These are phyloP conservation scores for Fusarium sp. DNA, from an alignment of 2,329 filamentous ascomycete species.

Conservation along the genomic window DNA sequence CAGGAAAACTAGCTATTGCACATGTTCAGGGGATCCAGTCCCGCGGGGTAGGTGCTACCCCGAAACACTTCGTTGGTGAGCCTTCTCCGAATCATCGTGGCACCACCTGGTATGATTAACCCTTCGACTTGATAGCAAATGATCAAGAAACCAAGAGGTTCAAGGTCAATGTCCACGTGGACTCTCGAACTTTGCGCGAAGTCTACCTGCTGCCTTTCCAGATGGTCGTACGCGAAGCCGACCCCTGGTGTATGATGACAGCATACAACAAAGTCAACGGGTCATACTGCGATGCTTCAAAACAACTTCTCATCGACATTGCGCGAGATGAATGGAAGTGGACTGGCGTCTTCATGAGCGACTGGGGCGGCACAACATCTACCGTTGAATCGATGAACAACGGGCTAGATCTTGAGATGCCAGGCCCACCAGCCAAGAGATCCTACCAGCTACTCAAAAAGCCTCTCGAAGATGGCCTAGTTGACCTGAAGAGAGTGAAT, in stretches of 20 bases:
- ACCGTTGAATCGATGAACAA: not conserved
- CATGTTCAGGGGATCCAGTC: not conserved
- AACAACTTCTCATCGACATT: not conserved
- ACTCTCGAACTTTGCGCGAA: constrained; percentile 70
- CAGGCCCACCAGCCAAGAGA: not conserved
- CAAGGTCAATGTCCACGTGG: constrained; percentile 61
- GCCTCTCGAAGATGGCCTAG: not conserved
- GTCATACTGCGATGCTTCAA: not conserved
- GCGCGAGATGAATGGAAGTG: not conserved
- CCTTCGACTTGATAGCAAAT: too few relatives aligned
- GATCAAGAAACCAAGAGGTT: constrained; percentile 67
- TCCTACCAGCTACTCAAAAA: not conserved
- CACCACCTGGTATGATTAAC: too few relatives aligned
- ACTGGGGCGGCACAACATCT: not conserved
- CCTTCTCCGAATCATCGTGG: too few relatives aligned
- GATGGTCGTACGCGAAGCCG: constrained; percentile 69
- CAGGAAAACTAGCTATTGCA: not conserved
- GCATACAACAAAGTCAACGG: constrained; percentile 65
- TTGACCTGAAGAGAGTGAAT: not conserved
- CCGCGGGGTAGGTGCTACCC: not conserved
- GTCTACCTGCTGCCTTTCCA: constrained; percentile 76
- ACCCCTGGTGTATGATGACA: constrained; percentile 71
- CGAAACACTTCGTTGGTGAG: not conserved
- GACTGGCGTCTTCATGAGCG: not conserved
- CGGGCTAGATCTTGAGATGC: not conserved